Base-by-base conservation (phyloP, 345 rosid species). In the Cardamine resedifolia region DNA sequence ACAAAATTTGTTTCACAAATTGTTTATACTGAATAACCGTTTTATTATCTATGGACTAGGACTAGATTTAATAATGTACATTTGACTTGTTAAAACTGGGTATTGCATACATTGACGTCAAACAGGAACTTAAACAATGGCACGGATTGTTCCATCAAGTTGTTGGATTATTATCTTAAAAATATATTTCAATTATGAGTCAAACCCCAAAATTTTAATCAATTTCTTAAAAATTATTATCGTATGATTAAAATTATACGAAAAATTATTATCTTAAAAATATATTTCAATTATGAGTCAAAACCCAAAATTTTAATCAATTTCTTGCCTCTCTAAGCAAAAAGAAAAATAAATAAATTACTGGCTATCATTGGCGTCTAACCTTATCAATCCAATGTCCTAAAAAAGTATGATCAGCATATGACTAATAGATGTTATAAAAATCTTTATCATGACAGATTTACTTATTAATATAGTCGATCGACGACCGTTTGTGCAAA, bases 71-170 rank as follows among this genome's bases (percentile, higher is more conserved):
- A 8, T 10, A 11, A 67, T 56, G 39, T 16, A 33, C 70, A 43
- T 60, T 50, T 75, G 68, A 60, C 70, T 76, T 55, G 64, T 55
- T 51, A 60, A 41, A 27, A 30, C 3, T 58, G 23, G 58, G 9
- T 58, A 64, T 24, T 26, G 10, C 47, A 36, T 57, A 16, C 30
- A 65, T 64, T 36, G 47, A 50, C 12, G 62, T 41, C 55, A 62
- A 52, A 66, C 15, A 10, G 1, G 48, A 36, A 58, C 59, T 38
- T 45, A 24, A 12, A 18, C 8, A 66, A 56, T 48, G 30, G 18
- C 62, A 31, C 14, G 7, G 47, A 33, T 55, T 10, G 27, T 55
- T 27, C 18, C 27, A 41, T 55, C 52, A 68, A 41, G 27, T 55
- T 68, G 26, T 67, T 70, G 45, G n/a, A 31, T 41, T 27, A 4